These are phyloP conservation scores for Fusarium veterinarium DNA, from an alignment of 2,329 filamentous ascomycete species.

Conservation along the genomic window DNA sequence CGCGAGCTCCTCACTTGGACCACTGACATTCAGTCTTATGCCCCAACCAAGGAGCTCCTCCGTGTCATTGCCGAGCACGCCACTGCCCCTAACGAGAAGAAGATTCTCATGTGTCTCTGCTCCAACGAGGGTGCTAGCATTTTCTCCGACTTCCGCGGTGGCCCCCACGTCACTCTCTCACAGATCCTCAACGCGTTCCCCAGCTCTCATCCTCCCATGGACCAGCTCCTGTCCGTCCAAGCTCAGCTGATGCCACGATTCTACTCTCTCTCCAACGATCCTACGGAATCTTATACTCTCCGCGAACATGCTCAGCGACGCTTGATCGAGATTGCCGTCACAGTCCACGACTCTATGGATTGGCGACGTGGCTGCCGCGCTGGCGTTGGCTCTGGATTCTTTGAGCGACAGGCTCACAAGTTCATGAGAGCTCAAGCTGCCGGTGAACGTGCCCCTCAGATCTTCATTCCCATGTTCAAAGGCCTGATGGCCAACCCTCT, in stretches of 20 bases:
- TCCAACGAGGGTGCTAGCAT: conserved; percentile 90
- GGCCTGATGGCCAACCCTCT: conserved; percentile 97
- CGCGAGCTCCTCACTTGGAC: conserved; percentile 97
- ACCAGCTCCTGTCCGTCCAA: conserved; percentile 81
- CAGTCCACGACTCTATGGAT: conserved; percentile 86
- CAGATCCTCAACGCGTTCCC: conserved; percentile 94
- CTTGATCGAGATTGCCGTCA: conserved; percentile 95
- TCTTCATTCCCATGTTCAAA: conserved; percentile 96
- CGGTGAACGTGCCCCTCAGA: conserved; percentile 66
- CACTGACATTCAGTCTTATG: conserved; percentile 90
- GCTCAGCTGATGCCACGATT: conserved; percentile 96
- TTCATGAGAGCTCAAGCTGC: conserved; percentile 75
- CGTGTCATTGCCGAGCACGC: conserved; percentile 89
- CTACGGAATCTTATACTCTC: conserved; percentile 78
- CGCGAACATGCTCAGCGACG: conserved; percentile 78
- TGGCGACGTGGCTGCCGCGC: conserved; percentile 80
- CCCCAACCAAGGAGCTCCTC: conserved; percentile 88
- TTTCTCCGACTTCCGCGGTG: conserved; percentile 95
- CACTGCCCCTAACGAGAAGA: conserved; percentile 82
- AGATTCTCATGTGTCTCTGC: conserved; percentile 86
- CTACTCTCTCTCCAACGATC: conserved; percentile 97
- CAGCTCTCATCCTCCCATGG: conserved; percentile 87
- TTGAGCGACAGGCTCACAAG: conserved; percentile 83
- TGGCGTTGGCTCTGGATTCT: conserved; percentile 91
- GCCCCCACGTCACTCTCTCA: conserved; percentile 83